Base-by-base conservation (phyloP, 2,329 filamentous ascomycete genomes). In the Parascedosporium putredinis region DNA sequence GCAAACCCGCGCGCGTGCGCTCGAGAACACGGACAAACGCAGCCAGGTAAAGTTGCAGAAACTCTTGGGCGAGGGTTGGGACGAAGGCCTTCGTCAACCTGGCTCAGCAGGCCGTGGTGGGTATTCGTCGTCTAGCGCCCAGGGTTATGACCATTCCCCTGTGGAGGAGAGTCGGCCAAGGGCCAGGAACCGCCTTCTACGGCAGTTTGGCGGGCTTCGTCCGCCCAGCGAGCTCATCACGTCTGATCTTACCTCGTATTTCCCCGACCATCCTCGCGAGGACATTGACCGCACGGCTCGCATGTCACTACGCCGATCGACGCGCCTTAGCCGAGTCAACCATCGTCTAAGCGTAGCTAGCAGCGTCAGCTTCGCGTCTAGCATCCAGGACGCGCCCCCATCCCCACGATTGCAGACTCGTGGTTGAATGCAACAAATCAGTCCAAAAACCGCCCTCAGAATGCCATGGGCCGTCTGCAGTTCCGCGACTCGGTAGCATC, bases 141-240 rank as follows among this genome's bases (percentile, higher is more conserved):
- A 83, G 60, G 70, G 77, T 4, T 75, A 78, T 7, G 70, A 77
- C 5, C 75, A 78, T 7, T 68, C 71, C 2, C 71, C 76, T 4
- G 66, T 65, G 46, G 73, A 75, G n/a, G 60, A 67, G 7, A 69
- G 72, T 43, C 66, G 62, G 44, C 64, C 59, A 52, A 65, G 63
- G 56, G 62, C 66, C 51, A 69, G 69, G 52, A 80, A 79, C 60
- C 70, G 67, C 25, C 73, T 81, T 24, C 71, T 90, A 43, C 82
- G 86, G 55, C 84, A 86, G 55, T 97, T 97, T 67, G 93, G 94
- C 59, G 91, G 91, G 29, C 83, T 93, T 55, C 78, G 93, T 58
- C 93, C 93, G 16, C 93, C 93, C 1, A 97, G 91, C 69, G 93
- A 98, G 70, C 79, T 98, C 63, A 98, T 98, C 62, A 91, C 91